phyloP scores from a whole-genome alignment of 768 basidiomycete species.

The Tricholoma terreum region DNA sequence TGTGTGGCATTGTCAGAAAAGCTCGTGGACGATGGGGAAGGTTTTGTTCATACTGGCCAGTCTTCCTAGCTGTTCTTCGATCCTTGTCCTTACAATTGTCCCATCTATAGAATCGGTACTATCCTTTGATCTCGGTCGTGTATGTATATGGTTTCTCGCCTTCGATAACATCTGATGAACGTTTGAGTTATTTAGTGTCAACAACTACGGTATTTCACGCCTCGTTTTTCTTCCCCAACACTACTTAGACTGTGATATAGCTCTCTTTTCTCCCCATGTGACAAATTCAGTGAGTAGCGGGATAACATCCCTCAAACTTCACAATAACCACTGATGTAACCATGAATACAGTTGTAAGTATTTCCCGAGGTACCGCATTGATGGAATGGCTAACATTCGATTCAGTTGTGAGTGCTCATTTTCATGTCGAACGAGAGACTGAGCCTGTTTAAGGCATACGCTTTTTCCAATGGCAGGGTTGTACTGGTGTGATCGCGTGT shows the following conservation, averaged over 20 bases:
- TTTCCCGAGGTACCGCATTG: background rate
- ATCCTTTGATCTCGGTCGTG: conserved; percentile 47
- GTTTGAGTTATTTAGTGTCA: conserved; percentile 34
- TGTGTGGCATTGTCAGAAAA: conserved; percentile 30
- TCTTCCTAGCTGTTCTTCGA: background rate
- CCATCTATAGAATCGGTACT: conserved; percentile 53
- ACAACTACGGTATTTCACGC: conserved; percentile 44
- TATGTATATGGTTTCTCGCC: conserved; percentile 27
- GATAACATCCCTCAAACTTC: background rate
- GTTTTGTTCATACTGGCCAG: conserved; percentile 51
- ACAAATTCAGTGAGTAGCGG: conserved; percentile 34
- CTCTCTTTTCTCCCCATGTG: conserved; percentile 40
- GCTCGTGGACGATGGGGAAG: conserved; percentile 57
- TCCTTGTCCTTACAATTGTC: background rate
- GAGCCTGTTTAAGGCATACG: conserved; percentile 27
- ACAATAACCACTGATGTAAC: conserved; percentile 1
- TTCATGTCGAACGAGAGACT: background rate
- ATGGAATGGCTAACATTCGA: background rate
- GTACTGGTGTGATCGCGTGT: conserved; percentile 52
- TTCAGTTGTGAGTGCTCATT: conserved; percentile 24
- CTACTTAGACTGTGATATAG: conserved; percentile 18
- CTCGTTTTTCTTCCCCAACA: background rate
- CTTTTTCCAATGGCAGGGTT: conserved; percentile 61
- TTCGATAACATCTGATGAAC: background rate
- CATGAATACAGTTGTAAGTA: conserved; percentile 29